Conservation (phyloP, 176 grass and related monocot genomes). For the Oryza coarctata region DNA sequence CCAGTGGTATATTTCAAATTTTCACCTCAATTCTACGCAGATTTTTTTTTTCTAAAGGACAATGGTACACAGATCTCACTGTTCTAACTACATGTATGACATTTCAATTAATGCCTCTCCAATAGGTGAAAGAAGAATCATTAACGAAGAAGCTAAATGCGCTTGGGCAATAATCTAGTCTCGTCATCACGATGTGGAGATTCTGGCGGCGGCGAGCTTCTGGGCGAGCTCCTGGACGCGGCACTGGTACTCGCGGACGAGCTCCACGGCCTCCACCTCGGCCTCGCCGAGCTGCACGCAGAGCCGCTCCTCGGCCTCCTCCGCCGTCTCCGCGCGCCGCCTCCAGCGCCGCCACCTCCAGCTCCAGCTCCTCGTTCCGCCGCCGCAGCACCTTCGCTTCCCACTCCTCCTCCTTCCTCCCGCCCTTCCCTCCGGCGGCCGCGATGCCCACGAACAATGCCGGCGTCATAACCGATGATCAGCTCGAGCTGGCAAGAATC, state of each 20-base stretch:
- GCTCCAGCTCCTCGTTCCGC: slow-evolving; percentile 73
- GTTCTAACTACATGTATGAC: neutral
- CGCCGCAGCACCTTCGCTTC: slow-evolving; percentile 54
- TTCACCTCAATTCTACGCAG: neutral
- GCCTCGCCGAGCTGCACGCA: slow-evolving; percentile 72
- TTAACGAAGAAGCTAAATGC: no score
- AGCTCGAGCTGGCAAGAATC: no score
- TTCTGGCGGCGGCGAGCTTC: slow-evolving; percentile 44
- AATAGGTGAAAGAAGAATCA: no score
- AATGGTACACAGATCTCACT: no score
- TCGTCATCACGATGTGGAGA: neutral
- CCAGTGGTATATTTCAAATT: neutral
- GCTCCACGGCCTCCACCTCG: slow-evolving; percentile 62
- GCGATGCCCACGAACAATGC: slow-evolving; percentile 7
- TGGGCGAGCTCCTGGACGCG: slow-evolving; percentile 48
- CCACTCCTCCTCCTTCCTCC: neutral
- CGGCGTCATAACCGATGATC: slow-evolving; percentile 30
- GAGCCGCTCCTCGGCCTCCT: slow-evolving; percentile 87
- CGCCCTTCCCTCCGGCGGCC: neutral
- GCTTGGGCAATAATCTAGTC: neutral
- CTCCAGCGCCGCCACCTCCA: slow-evolving; percentile 47
- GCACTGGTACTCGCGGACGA: slow-evolving; percentile 36
- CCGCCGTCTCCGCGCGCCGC: slow-evolving; percentile 37
- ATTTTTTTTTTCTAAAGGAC: neutral
- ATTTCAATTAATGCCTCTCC: no score